Base-by-base conservation (phyloP, 2,329 filamentous ascomycete species). In the Cladosporium sp. region DNA sequence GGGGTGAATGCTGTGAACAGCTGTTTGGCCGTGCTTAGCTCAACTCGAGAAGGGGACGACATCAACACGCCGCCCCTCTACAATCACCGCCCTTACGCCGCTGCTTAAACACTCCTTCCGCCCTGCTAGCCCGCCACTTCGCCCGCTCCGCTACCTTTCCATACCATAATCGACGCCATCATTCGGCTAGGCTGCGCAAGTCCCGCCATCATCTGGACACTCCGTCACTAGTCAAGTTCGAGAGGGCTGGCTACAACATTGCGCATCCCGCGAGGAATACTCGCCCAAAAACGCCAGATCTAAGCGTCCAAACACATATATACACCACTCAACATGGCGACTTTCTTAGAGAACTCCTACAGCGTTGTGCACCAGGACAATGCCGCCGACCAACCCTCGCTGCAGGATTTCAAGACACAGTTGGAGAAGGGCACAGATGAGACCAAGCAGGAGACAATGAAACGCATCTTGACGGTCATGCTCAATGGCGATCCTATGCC, bases 341-440 rank as follows among this genome's bases (percentile, higher is more conserved):
- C 89, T 66, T 97, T 96, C 75, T 84, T 97, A 63, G 94, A 99
- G 74, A 89, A 90, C 75, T 84, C 94, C 65, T 99, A 97, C 83
- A 97, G 91, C 77, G 79, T 99, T 78, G 91, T 99, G 77, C 92
- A 97, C 77, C 87, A 94, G 83, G 94, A 99, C 84, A 97, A 97
- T 82, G 84, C 91, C 62, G 90, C 92, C 66, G 94, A 97, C 75
- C 87, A 95, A 70, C 93, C 94, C 58, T 86, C 88, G 62, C 81
- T 94, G 75, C 90, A 91, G 71, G 94, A 99, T 74, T 83, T 99
- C 77, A 91, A 91, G 77, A 91, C 86, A 68, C 68, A 70, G 56
- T 63, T 74, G 50, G 72, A 74, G 60, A 74, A 74, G 65, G 72
- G 72, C 59, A 72, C 59, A 39, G 72, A 74, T 61, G 72, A 74